Evolutionary conservation across 2,329 filamentous ascomycete species (phyloP).

Genomic region (Fusarium chlamydosporum): DNA sequence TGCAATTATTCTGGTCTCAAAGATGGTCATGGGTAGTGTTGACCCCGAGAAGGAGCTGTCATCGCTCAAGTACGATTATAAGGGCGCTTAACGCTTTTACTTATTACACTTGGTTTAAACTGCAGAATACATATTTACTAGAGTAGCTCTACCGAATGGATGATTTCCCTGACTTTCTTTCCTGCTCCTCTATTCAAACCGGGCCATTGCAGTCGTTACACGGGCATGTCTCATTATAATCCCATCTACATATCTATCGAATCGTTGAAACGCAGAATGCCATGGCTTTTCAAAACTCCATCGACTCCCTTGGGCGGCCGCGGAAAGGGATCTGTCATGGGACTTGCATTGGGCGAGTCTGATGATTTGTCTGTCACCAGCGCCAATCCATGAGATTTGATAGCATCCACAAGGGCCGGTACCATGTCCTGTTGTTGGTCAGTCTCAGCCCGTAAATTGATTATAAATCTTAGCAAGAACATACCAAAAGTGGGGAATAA

Average conservation of each 20-base stretch:
- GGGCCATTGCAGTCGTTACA: constrained; percentile 33
- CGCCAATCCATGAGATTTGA: constrained; percentile 94
- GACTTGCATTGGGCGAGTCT: constrained; percentile 61
- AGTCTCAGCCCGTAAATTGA: background rate
- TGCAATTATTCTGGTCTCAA: constrained; percentile 70
- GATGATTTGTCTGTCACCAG: constrained; percentile 89
- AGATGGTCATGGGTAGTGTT: constrained; percentile 76
- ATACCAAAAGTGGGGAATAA: constrained; percentile 85
- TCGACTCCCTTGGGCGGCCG: constrained; percentile 85
- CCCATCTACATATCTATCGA: constrained; percentile 77
- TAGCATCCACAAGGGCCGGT: constrained; percentile 89
- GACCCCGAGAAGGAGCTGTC: constrained; percentile 76
- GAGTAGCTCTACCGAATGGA: constrained; percentile 28
- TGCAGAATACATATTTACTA: constrained; percentile 6
- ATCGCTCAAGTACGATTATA: constrained; percentile 74
- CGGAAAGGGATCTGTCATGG: constrained; percentile 66
- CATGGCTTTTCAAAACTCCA: constrained; percentile 86
- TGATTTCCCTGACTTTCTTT: constrained; percentile 14
- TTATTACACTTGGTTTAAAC: background rate
- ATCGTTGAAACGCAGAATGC: constrained; percentile 92
- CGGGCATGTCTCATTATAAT: constrained; percentile 45
- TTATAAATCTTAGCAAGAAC: constrained; percentile 52
- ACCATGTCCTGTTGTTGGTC: constrained; percentile 80
- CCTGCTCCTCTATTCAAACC: constrained; percentile 42
- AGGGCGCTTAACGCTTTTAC: constrained; percentile 69